A percentile compares a stretch with the other conserved stretches of the same genome.
phyloP scores from a whole-genome alignment of 1,284 basidiomycete genomes.

The Pseudozyma pruni region DNA sequence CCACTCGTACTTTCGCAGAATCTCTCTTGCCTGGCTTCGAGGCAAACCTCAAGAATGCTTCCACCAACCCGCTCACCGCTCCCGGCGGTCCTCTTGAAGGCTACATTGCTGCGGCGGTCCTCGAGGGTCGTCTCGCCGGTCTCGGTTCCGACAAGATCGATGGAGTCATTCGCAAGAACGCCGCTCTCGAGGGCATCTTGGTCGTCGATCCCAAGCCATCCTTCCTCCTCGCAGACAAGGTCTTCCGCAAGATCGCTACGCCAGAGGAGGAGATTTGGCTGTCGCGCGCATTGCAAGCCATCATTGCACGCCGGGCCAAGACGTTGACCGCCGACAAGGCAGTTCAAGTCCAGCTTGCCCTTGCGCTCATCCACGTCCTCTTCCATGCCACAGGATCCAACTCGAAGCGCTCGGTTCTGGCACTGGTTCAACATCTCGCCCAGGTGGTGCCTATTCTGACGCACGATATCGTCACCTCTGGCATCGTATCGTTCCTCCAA shows the following conservation, averaged over 20 bases:
- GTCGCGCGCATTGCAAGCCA: conserved; percentile 39
- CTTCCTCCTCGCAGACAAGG: conserved; percentile 64
- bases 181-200: conserved; percentile 44
- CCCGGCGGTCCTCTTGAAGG: conserved; percentile 61
- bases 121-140: conserved; percentile 38
- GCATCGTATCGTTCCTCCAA: conserved; percentile 41
- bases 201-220: conserved; percentile 57
- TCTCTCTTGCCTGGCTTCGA: conserved; percentile 58
- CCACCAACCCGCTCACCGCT: conserved; percentile 57
- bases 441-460: conserved; percentile 35
- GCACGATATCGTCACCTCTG: conserved; percentile 38
- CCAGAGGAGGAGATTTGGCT: conserved; percentile 58
- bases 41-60: conserved; percentile 54
- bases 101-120: conserved; percentile 54
- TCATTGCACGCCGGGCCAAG: conserved; percentile 18
- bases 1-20: conserved; percentile 46
- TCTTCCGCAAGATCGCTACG: conserved; percentile 56
- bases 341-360: conserved; percentile 30
- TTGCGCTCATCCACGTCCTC: conserved; percentile 47
- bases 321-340: conserved; percentile 36
- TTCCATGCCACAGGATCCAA: conserved; percentile 41
- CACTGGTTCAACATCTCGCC: conserved; percentile 25
- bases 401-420: conserved; percentile 29
- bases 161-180: conserved; percentile 34
- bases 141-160: conserved; percentile 48